Evolutionary conservation across 352 stramenopile genomes (phyloP).

Genomic region (Lagenidium giganteum): DNA sequence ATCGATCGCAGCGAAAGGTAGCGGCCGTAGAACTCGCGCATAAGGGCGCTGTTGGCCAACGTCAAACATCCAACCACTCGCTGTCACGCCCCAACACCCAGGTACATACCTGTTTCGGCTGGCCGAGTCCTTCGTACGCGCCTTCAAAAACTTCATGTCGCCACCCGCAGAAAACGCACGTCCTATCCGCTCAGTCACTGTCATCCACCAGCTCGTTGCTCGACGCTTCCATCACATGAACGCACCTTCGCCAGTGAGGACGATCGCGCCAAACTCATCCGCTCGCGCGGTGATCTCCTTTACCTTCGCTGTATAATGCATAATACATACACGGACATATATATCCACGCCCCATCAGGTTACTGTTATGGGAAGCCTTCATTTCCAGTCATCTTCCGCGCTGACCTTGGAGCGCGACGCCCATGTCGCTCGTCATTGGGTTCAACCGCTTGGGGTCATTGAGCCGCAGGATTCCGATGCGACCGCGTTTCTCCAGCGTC

Average conservation of each 20-base stretch:
- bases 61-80: neutral
- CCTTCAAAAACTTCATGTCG: constrained; percentile 78
- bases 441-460: constrained; percentile 85
- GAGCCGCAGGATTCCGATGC: constrained; percentile 48
- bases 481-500: constrained; percentile 42
- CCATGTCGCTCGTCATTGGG: constrained; percentile 83
- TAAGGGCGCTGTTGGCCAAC: constrained; percentile 35
- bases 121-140: constrained; percentile 50
- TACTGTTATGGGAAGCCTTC: no score
- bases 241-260: constrained; percentile 70
- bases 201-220: neutral
- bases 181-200: no score
- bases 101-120: constrained; percentile 55
- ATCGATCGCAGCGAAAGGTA: constrained; percentile 79
- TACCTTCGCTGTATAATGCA: constrained; percentile 24
- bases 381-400: neutral
- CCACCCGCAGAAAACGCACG: constrained; percentile 85
- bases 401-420: constrained; percentile 45
- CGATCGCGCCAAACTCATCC: constrained; percentile 57
- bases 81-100: neutral
- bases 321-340: neutral
- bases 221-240: neutral
- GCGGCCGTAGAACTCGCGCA: constrained; percentile 81
- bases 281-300: constrained; percentile 39
- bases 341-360: neutral